Conservation (phyloP, 306 rosid species). For the Pterocarpus santalinus region DNA sequence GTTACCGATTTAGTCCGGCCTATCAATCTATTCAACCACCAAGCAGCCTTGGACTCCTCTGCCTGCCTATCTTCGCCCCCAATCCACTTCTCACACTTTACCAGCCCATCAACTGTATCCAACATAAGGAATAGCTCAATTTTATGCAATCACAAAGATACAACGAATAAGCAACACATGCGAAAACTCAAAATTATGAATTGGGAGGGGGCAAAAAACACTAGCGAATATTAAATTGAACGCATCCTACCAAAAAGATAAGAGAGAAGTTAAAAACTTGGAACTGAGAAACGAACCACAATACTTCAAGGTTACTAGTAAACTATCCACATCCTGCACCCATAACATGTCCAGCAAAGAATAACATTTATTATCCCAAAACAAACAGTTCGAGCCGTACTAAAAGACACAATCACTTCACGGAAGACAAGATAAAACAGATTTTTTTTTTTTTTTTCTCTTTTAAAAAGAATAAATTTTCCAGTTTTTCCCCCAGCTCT, state of each 20-base stretch:
- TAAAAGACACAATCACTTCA: neutral
- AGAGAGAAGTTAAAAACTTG: no score
- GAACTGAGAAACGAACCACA: neutral
- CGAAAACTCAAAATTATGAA: constrained; percentile 5
- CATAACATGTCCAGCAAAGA: neutral
- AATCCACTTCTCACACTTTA: constrained; percentile 97
- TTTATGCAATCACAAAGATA: constrained; percentile 28
- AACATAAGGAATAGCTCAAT: constrained; percentile 55
- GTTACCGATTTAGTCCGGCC: constrained; percentile 81
- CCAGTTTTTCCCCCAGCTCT: no score
- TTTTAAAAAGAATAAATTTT: no score
- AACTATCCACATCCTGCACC: neutral
- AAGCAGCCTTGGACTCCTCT: constrained; percentile 72
- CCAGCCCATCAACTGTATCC: constrained; percentile 86
- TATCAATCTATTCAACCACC: constrained; percentile 88
- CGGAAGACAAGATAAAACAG: neutral
- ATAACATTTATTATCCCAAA: neutral
- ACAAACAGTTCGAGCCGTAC: neutral
- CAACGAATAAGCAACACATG: neutral
- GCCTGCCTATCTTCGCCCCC: constrained; percentile 63
- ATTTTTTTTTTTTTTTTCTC: no score
- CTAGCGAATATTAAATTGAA: neutral
- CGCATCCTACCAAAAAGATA: neutral
- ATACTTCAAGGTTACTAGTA: neutral
- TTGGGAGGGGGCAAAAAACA: neutral